Evolutionary conservation across 176 grass and related monocot genomes (phyloP).

Genomic region (Bolboschoenus planiculmis): DNA sequence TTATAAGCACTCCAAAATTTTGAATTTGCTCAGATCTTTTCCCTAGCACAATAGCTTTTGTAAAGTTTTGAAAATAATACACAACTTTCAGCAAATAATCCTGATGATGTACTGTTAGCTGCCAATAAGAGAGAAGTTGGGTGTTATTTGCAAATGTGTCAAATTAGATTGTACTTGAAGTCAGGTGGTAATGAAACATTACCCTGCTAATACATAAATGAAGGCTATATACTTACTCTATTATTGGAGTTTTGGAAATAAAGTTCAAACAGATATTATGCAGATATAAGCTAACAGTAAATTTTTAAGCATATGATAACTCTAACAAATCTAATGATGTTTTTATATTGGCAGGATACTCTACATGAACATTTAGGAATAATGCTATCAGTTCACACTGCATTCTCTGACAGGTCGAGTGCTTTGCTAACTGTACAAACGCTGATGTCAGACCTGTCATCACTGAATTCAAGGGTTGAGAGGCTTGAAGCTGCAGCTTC

Average conservation of each 20-base stretch:
- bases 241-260: neutral
- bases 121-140: neutral
- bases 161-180: neutral
- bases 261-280: neutral
- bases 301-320: neutral
- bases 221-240: neutral
- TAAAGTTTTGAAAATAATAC: neutral
- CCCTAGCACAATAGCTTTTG: neutral
- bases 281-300: neutral
- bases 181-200: neutral
- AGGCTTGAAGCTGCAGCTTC: constrained; percentile 82
- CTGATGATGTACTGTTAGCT: neutral
- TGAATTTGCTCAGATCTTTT: neutral
- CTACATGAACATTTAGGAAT: constrained; percentile 88
- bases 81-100: neutral
- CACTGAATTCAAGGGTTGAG: constrained; percentile 62
- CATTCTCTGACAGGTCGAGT: constrained; percentile 88
- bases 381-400: constrained; percentile 77
- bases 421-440: constrained; percentile 92
- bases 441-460: constrained; percentile 82
- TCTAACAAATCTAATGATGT: neutral
- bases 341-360: constrained; percentile 56
- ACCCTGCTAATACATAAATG: neutral
- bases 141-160: neutral
- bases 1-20: neutral